A percentile compares a stretch with the other conserved stretches of the same genome.
phyloP scores from a whole-genome alignment of 176 grass and related monocot species.

The Oryza rufipogon region DNA sequence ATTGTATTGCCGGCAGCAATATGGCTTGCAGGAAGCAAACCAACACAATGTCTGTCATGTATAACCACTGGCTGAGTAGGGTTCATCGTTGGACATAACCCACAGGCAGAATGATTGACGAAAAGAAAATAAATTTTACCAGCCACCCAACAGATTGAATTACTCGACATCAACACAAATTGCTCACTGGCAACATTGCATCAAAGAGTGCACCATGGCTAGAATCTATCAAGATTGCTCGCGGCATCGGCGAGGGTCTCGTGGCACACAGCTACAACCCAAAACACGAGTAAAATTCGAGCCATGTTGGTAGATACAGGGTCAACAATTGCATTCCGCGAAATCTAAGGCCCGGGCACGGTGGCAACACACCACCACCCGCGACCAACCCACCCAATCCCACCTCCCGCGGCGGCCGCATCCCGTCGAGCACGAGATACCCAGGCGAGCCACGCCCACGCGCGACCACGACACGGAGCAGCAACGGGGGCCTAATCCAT shows the following conservation, averaged over 20 bases:
- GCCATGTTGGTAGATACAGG: background rate
- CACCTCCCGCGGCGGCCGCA: constrained; percentile 2
- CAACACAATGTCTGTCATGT: constrained; percentile 29
- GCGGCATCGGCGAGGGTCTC: background rate
- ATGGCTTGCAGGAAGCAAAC: constrained; percentile 26
- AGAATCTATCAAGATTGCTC: background rate
- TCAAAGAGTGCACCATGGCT: background rate
- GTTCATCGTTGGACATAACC: constrained; percentile 14
- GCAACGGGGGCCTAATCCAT: constrained; percentile 20
- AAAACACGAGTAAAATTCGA: background rate
- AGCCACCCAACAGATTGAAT: constrained; percentile 3
- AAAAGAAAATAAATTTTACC: constrained; percentile 25
- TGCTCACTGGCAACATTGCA: background rate
- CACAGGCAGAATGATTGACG: constrained; percentile 1
- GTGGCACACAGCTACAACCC: constrained; percentile 1
- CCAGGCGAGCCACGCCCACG: background rate
- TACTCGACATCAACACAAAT: constrained; percentile 21
- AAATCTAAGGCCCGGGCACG: background rate
- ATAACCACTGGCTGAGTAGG: constrained; percentile 3
- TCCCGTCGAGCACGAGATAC: background rate
- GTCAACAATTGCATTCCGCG: constrained; percentile 17
- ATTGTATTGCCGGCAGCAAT: background rate
- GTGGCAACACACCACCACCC: constrained; percentile 20
- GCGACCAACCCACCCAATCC: constrained; percentile 26
- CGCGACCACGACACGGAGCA: background rate